A percentile compares a stretch with the other conserved stretches of the same genome.
Conservation (phyloP, 257 asterid species). For the Solanum appendiculatum region DNA sequence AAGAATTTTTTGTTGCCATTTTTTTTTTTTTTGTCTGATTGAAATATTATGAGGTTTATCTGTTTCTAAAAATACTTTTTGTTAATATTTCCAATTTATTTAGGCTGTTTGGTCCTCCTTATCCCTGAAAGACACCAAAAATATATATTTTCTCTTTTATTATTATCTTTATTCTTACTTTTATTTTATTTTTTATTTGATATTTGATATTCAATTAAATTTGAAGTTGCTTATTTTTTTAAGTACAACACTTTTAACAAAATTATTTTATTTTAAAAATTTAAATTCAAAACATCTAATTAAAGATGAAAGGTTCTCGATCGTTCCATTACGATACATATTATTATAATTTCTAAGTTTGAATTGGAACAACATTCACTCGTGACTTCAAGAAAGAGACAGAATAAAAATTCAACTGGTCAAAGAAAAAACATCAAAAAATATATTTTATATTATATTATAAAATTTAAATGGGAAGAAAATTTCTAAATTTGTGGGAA, state of each 20-base stretch:
- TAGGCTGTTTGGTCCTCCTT: background rate
- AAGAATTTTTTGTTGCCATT: background rate
- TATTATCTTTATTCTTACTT: background rate
- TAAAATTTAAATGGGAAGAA: background rate
- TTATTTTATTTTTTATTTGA: too few species aligned
- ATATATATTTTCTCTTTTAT: background rate
- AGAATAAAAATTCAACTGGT: background rate
- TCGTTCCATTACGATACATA: background rate
- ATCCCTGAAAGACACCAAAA: background rate
- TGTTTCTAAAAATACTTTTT: background rate
- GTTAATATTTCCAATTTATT: background rate
- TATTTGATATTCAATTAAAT: background rate
- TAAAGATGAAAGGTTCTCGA: background rate
- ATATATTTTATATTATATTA: background rate
- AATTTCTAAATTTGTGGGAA: background rate
- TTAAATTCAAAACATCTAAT: background rate
- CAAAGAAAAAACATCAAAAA: background rate
- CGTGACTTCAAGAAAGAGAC: background rate
- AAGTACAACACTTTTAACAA: rapidly evolving
- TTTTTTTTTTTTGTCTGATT: background rate
- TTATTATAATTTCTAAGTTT: background rate
- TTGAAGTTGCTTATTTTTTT: too few species aligned
- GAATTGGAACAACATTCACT: background rate
- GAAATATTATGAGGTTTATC: background rate
- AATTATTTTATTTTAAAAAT: background rate